Base-by-base conservation (phyloP, 1,284 basidiomycete species). In the Pseudozyma sp. region DNA sequence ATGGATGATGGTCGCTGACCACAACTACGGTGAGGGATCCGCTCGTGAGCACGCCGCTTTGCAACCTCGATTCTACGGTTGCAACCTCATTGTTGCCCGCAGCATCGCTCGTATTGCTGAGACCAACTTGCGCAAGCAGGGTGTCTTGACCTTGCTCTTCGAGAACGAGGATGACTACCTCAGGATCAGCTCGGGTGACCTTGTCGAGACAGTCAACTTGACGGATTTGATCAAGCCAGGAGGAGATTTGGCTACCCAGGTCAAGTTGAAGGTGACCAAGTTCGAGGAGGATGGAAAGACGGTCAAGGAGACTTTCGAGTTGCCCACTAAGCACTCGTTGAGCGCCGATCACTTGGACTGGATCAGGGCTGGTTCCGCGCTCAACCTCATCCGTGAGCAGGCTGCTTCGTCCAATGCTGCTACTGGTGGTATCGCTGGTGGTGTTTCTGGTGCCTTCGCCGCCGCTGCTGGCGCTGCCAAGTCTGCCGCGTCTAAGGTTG, bases 31-130 rank as follows among this genome's bases (percentile, higher is more conserved):
- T 5, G 97, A 99, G 86, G 97, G 96, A 85, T 94, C 93, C 75
- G 95, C 95, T n/a, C 90, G 97, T 66, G 97, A 99, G 86, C 97
- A 99, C 86, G 97, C 97, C 38, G 95, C 95, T 14, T 88, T 99
- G 38, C 97, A 99, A 85, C 97, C 96, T 52, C 90, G 97, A 14
- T 97, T 96, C 88, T 96, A 97, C 82, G 93, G 93, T 21, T 84
- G 82, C 76, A 85, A 86, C 59, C 64, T 87, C 35, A 86, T 87
- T 63, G 79, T 87, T 89, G 86, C 80, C 0, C 79, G 88, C 80
- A 47, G 62, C 67, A 81, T 84, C 48, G 83, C 92, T 91, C 85
- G 93, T 92, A 85, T 92, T 90, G 50, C 88, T 90, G 81, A 89
- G 88, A 70, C 88, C 90, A 85, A 90, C 87, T 55, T 84, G 77